Evolutionary conservation across 1,284 basidiomycete genomes (phyloP).

Genomic region (Ceratobasidium sp.): DNA sequence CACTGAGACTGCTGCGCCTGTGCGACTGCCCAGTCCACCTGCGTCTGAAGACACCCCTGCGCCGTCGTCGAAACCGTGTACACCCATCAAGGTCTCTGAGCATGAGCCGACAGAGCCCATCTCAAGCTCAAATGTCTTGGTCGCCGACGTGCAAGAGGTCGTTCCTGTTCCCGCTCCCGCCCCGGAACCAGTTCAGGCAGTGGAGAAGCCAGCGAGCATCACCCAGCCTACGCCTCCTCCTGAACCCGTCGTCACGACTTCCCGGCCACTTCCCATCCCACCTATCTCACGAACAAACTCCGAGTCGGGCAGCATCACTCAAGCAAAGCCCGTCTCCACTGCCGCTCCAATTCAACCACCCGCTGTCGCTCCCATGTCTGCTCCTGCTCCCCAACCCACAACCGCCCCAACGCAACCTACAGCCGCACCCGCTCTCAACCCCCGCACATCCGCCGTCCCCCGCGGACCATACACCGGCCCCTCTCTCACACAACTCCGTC

Average conservation of each 20-base stretch:
- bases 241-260: not conserved
- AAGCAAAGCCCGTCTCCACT: too few relatives aligned
- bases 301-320: not conserved
- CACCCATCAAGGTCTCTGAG: not conserved
- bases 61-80: not conserved
- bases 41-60: conserved; percentile 27
- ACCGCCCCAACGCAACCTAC: not conserved
- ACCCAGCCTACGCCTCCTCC: not conserved
- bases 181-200: not conserved
- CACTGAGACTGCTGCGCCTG: conserved; percentile 4
- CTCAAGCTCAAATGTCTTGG: not conserved
- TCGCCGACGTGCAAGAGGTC: not conserved
- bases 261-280: conserved; percentile 7
- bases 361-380: not conserved
- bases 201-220: not conserved
- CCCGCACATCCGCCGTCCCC: conserved; percentile 7
- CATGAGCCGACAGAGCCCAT: not conserved
- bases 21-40: conserved; percentile 28
- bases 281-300: conserved; percentile 6
- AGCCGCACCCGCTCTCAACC: not conserved
- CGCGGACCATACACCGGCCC: conserved; percentile 25
- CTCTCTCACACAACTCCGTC: conserved; percentile 29
- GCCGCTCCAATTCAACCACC: too few relatives aligned
- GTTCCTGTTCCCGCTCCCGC: not conserved
- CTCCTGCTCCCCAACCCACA: not conserved